Evolutionary conservation across 148 eudicot species (phyloP).

Genomic region (Chenopodium berlandieri): DNA sequence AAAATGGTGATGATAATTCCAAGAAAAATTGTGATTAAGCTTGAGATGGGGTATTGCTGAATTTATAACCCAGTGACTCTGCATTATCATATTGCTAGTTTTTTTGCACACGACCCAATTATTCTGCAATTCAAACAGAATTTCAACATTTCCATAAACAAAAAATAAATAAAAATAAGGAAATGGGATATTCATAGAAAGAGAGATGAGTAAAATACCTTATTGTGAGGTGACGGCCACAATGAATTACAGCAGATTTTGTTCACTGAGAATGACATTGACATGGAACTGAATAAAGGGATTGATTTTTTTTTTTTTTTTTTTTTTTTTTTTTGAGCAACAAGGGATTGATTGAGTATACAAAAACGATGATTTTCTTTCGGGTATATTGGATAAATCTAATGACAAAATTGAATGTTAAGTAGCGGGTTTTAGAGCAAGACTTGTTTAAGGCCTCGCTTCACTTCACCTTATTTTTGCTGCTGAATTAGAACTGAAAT

Average conservation of each 20-base stretch:
- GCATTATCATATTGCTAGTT: not conserved
- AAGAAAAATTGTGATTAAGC: not conserved
- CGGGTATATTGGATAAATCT: too few relatives aligned
- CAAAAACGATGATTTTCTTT: too few relatives aligned
- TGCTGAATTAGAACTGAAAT: too few relatives aligned
- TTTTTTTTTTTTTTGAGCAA: too few relatives aligned
- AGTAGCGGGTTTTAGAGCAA: too few relatives aligned
- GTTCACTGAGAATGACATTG: slow-evolving; percentile 14
- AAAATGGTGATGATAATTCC: slow-evolving; percentile 7
- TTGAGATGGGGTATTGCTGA: not conserved
- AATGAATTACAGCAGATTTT: not conserved
- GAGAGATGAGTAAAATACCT: slow-evolving; percentile 4
- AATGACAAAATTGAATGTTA: too few relatives aligned
- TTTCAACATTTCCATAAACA: not conserved
- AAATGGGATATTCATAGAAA: not conserved
- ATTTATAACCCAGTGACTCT: not conserved
- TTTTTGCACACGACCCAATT: slow-evolving; percentile 4
- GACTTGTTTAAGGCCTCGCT: too few relatives aligned
- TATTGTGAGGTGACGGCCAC: not conserved
- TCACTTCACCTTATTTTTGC: too few relatives aligned
- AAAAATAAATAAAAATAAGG: not conserved
- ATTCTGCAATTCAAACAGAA: slow-evolving; percentile 1
- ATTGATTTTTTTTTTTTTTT: not conserved
- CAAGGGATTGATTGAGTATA: too few relatives aligned
- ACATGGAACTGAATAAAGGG: not conserved